Base-by-base conservation (phyloP, 768 basidiomycete genomes). In the Boletus subparvulus region DNA sequence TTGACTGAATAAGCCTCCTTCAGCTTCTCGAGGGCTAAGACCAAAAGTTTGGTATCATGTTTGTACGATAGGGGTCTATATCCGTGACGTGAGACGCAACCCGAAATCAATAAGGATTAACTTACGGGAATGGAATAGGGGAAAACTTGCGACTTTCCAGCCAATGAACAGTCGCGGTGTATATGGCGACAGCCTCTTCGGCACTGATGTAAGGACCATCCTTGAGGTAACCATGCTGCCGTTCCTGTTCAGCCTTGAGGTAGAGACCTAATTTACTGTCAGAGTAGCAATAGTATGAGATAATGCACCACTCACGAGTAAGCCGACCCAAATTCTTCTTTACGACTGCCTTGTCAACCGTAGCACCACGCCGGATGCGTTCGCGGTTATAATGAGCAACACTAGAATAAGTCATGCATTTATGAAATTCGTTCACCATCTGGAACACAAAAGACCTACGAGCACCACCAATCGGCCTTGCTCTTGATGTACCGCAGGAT, bases 1-100 rank as follows among this genome's bases (percentile, higher is more conserved):
- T 99, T 97, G 49, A 99, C 97, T 14, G 90, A 93, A 74, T 99
- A 99, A 6, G 97, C 97, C 75, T 98, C 97, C 77, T 99, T 99
- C 67, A 99, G 75, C 74, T 98, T 98, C 78, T 99, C 97, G 42
- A 99, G 82, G 0, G 97, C 97, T 35, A 99, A 80, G 8, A 99
- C 96, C 39, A 99, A 82, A 39, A 99, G 80, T 74, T 98, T 98
- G 19, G 97, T 99, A 73, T 99, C 97, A 67, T 99, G 97, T 77
- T 98, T 98, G 77, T 99, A 99, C 26, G 94, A 97, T 32, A 99
- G 78, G 3, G 97, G 97, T 1, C 89, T 90, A 59, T 7, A 32
- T 47, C 19, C 52, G 39, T 28, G 35, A 39, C 7, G 14, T 66
- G 24, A 64, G 48, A 51, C 8, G 2, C 33, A 37, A 24, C 6